A percentile compares a stretch with the other conserved stretches of the same genome.
phyloP scores from a whole-genome alignment of 148 eudicot genomes.

The Vaccinium darrowii region DNA sequence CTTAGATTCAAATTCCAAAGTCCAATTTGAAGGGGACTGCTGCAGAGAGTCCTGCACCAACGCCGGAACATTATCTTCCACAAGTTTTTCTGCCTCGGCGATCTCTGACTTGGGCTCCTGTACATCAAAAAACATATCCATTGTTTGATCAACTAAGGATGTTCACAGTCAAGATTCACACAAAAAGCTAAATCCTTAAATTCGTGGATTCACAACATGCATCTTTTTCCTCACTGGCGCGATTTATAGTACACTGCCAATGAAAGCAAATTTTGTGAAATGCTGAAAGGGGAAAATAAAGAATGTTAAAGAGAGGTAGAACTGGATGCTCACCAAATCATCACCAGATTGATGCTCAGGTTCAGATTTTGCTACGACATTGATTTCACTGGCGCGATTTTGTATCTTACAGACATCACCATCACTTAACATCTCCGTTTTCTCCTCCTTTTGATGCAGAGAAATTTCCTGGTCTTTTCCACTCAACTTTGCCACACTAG shows the following conservation, averaged over 20 bases:
- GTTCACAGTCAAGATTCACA: background rate
- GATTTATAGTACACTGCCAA: background rate
- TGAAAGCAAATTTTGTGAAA: background rate
- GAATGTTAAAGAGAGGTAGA: background rate
- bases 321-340: conserved; percentile 41
- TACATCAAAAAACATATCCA: conserved; percentile 21
- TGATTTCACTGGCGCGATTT: conserved; percentile 14
- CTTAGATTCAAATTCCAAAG: conserved; percentile 61
- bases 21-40: conserved; percentile 43
- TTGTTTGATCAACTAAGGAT: background rate
- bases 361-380: conserved; percentile 26
- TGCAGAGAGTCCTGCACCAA: conserved; percentile 25
- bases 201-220: background rate
- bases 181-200: background rate
- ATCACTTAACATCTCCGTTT: conserved; percentile 21
- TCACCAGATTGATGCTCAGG: conserved; percentile 25
- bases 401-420: conserved; percentile 28
- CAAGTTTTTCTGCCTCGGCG: conserved; percentile 22
- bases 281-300: background rate
- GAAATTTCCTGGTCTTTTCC: conserved; percentile 25
- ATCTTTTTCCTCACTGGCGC: background rate
- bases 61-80: conserved; percentile 14
- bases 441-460: conserved; percentile 39
- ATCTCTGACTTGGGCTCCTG: conserved; percentile 32
- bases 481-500: conserved; percentile 17